Evolutionary conservation across 2,329 filamentous ascomycete genomes (phyloP).

Genomic region (Daldinia eschscholtzii): DNA sequence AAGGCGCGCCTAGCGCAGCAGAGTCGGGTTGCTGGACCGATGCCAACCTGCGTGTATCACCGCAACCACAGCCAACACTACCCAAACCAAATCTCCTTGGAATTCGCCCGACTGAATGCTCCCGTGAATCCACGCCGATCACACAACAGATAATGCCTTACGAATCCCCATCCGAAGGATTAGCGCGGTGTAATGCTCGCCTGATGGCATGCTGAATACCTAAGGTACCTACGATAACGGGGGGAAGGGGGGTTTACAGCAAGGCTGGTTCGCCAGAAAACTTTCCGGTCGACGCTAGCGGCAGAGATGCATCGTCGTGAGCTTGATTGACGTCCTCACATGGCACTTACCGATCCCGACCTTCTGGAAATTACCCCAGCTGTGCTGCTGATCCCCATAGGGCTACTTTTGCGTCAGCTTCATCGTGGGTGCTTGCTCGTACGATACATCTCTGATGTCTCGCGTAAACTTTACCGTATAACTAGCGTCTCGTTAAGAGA

Average conservation of each 20-base stretch:
- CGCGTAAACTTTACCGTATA: conserved; percentile 11
- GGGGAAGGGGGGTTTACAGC: not conserved
- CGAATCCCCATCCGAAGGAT: conserved; percentile 5
- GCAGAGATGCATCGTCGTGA: conserved; percentile 9
- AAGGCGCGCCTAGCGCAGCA: not conserved
- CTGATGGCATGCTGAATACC: not conserved
- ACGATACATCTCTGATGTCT: conserved; percentile 21
- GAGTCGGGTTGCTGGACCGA: not conserved
- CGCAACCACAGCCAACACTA: conserved; percentile 5
- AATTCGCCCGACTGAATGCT: not conserved
- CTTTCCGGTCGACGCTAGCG: conserved; percentile 10
- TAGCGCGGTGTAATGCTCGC: not conserved
- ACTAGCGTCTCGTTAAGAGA: conserved; percentile 3
- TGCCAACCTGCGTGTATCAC: conserved; percentile 9
- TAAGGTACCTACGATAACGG: not conserved
- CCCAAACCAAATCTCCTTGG: not conserved
- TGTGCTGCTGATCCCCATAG: conserved; percentile 16
- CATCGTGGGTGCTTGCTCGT: conserved; percentile 30
- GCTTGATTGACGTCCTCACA: conserved; percentile 19
- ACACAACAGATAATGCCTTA: conserved; percentile 12
- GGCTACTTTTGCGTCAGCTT: conserved; percentile 28
- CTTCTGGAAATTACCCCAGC: conserved; percentile 10
- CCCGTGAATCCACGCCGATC: not conserved
- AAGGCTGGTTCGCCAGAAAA: conserved; percentile 14
- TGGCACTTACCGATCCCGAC: conserved; percentile 23